Evolutionary conservation across 805 yeast genomes (phyloP).

Genomic region (Kluyveromyces starmeri): DNA sequence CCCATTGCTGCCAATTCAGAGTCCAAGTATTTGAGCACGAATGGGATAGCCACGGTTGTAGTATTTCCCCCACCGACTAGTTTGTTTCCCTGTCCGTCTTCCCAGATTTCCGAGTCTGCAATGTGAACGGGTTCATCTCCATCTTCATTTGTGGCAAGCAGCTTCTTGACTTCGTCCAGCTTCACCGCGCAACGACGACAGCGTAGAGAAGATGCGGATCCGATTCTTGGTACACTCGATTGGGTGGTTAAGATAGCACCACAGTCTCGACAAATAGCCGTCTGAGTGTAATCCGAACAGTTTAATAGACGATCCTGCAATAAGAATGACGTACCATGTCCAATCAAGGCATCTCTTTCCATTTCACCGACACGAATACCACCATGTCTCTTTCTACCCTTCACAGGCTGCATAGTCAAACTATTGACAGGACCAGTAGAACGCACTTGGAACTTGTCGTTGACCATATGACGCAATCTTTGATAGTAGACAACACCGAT

Average conservation of each 20-base stretch:
- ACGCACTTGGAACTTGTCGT: slow-evolving; percentile 98
- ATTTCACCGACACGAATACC: slow-evolving; percentile 99
- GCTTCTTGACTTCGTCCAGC: slow-evolving; percentile 45
- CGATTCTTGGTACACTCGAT: slow-evolving; percentile 83
- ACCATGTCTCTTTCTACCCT: slow-evolving; percentile 97
- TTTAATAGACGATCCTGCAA: slow-evolving; percentile 91
- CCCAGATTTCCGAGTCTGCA: slow-evolving; percentile 80
- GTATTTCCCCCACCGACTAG: slow-evolving; percentile 89
- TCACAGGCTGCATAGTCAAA: slow-evolving; percentile 97
- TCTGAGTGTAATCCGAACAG: slow-evolving; percentile 91
- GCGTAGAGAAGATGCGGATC: slow-evolving; percentile 64
- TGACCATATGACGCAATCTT: slow-evolving; percentile 98
- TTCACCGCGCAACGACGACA: slow-evolving; percentile 87
- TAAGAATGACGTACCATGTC: slow-evolving; percentile 94
- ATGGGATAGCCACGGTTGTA: slow-evolving; percentile 94
- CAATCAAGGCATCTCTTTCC: slow-evolving; percentile 99
- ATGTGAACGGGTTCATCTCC: slow-evolving; percentile 33
- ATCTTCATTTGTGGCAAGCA: slow-evolving; percentile 29
- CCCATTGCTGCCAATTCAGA: slow-evolving; percentile 98
- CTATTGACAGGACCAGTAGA: slow-evolving; percentile 97
- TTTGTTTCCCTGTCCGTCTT: slow-evolving; percentile 90
- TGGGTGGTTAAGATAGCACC: slow-evolving; percentile 89
- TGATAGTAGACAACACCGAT: slow-evolving; percentile 97
- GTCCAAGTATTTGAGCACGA: slow-evolving; percentile 89
- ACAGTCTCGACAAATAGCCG: slow-evolving; percentile 83